phyloP scores from a whole-genome alignment of 768 basidiomycete species.

The Suillus brevipes region DNA sequence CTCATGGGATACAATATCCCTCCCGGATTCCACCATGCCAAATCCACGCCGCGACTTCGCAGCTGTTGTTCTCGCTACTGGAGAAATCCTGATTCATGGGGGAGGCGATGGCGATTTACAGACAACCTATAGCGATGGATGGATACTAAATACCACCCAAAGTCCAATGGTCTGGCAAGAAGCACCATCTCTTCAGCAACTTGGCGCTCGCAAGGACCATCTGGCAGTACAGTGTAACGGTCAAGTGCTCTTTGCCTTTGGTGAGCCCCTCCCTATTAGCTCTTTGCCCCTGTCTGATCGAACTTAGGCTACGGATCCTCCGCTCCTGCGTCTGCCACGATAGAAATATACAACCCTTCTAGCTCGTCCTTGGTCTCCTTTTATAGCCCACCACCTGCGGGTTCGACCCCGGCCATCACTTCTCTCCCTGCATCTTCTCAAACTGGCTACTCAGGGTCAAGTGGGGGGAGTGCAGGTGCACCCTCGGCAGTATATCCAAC shows the following conservation, averaged over 20 bases:
- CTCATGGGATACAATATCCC: slow-evolving; percentile 51
- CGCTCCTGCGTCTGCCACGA: slow-evolving; percentile 44
- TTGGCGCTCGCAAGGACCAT: slow-evolving; percentile 74
- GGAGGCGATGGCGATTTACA: slow-evolving; percentile 63
- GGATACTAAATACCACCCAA: slow-evolving; percentile 60
- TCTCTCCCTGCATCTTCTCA: slow-evolving; percentile 38
- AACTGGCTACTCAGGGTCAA: slow-evolving; percentile 23
- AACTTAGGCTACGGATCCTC: slow-evolving; percentile 33
- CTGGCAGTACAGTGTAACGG: slow-evolving; percentile 61
- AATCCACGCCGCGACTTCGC: slow-evolving; percentile 65
- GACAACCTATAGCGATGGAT: slow-evolving; percentile 63
- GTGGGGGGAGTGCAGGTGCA: slow-evolving; percentile 8
- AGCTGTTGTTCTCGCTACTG: slow-evolving; percentile 47
- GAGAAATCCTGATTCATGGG: slow-evolving; percentile 73
- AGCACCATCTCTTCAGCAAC: slow-evolving; percentile 49
- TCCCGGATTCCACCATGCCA: slow-evolving; percentile 47
- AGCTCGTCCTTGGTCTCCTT: slow-evolving; percentile 42
- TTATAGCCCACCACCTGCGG: slow-evolving; percentile 37
- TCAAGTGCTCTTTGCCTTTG: slow-evolving; percentile 75
- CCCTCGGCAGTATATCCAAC: slow-evolving; percentile 14
- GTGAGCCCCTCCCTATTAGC: slow-evolving; percentile 41
- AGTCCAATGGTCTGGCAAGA: slow-evolving; percentile 61
- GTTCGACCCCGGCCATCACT: slow-evolving; percentile 28
- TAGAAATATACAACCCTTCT: slow-evolving; percentile 52
- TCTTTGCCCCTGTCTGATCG: slow-evolving; percentile 6